Base-by-base conservation (phyloP, 345 rosid species). In the Syzygium jambos region DNA sequence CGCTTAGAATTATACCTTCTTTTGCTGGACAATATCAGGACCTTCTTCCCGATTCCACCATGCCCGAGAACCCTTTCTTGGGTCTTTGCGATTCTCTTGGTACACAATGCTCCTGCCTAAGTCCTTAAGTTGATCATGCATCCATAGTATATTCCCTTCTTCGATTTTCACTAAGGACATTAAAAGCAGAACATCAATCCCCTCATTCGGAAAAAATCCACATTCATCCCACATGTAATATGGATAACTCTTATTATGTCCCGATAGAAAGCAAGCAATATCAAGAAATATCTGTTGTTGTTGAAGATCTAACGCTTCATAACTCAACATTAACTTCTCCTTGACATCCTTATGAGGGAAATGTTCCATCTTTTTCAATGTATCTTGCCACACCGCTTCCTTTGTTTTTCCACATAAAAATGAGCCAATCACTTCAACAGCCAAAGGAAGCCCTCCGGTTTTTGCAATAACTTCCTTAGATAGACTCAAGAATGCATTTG, bases 81-180 rank as follows among this genome's bases (percentile, higher is more conserved):
- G 27, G 5, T 55, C 59, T 55, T 55, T 22, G 11, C 5, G 3
- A 55, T 22, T 21, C 22, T 55, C 59, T 55, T 55, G 2, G 0
- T 55, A 3, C 27, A 55, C 59, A 55, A 55, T 55, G 5, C 27
- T 55, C 59, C 5, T 55, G 5, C 59, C 59, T 9, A 55, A 55
- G 59, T 55, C 59, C 59, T 55, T 55, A 55, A 55, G 59, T 1
- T 55, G 59, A 55, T 55, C 59, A 22, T 55, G 59, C 59, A 55
- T 55, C 59, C 27, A 22, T 55, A 55, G 25, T 55, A 1, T 0
- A 55, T 55, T 21, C 0, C 0, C 0, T 8, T 8, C 11, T 55
- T 2, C 0, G 9, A 55, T 55, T 10, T 55, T 55, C 27, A 55
- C 59, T 55, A 55, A 55, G 11, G 59, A 55, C 59, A 22, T 55